A percentile compares a stretch with the other conserved stretches of the same genome.
Conservation (phyloP, 169 alveolate genomes). For the Pseudocohnilembus persalinus region DNA sequence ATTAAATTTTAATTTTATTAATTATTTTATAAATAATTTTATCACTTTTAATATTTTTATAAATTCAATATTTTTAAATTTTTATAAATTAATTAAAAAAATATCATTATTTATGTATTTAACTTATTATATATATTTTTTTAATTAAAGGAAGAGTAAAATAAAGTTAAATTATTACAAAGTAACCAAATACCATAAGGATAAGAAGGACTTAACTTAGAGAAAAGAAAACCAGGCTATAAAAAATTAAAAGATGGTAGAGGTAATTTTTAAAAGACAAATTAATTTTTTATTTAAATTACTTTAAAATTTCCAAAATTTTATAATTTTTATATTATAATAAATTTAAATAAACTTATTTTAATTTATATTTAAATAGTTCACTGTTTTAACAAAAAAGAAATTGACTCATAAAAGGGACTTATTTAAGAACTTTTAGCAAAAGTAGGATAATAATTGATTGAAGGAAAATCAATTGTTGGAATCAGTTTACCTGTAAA, state of each 20-base stretch:
- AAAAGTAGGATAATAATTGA: conserved; percentile 61
- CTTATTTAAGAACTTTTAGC: conserved; percentile 53
- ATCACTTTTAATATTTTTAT: too few relatives aligned
- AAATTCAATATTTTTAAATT: too few relatives aligned
- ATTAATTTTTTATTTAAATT: too few relatives aligned
- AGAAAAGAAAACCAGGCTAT: conserved; percentile 42
- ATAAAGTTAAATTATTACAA: not conserved
- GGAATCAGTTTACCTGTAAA: conserved; percentile 76
- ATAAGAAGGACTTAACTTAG: conserved; percentile 28
- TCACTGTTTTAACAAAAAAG: conserved; percentile 49
- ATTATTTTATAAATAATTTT: too few relatives aligned
- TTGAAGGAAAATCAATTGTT: conserved; percentile 74
- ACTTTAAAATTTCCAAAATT: too few relatives aligned
- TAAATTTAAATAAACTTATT: too few relatives aligned
- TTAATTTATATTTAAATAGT: too few relatives aligned
- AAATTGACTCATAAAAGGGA: conserved; percentile 57
- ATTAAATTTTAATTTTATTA: too few relatives aligned
- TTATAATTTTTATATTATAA: too few relatives aligned
- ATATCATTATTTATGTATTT: too few relatives aligned
- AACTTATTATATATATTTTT: not conserved
- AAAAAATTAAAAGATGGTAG: conserved; percentile 50
- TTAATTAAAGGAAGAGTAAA: conserved; percentile 1
- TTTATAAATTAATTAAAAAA: too few relatives aligned
- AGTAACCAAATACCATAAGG: not conserved
- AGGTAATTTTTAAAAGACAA: conserved; percentile 28